Percentiles rank a stretch among this genome's conserved stretches.
Evolutionary conservation across 2,329 filamentous ascomycete species (phyloP).

Genomic region (Aspergillus sp.): DNA sequence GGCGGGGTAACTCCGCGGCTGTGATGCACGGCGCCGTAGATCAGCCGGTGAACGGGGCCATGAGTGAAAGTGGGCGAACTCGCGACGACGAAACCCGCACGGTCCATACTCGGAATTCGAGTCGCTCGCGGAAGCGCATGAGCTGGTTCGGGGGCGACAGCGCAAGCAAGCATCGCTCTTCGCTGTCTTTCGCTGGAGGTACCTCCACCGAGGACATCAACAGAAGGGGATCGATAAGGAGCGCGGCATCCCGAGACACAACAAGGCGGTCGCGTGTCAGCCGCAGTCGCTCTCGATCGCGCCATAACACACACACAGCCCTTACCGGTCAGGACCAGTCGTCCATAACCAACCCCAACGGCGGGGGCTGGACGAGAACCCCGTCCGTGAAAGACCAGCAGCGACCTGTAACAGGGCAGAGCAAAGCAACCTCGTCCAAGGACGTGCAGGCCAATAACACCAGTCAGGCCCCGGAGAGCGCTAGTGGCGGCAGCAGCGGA

Average conservation of each 20-base stretch:
- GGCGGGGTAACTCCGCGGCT: constrained; percentile 25
- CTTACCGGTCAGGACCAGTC: constrained; percentile 10
- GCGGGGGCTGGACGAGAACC: constrained; percentile 24
- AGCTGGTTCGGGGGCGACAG: constrained; percentile 29
- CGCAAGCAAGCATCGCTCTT: constrained; percentile 21
- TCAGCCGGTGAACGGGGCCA: neutral
- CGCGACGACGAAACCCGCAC: constrained; percentile 28
- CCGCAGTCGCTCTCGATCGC: constrained; percentile 20
- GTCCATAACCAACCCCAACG: constrained; percentile 13
- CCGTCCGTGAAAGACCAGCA: constrained; percentile 26
- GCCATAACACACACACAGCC: constrained; percentile 12
- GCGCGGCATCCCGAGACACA: constrained; percentile 19
- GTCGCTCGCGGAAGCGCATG: constrained; percentile 28
- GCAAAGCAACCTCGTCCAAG: constrained; percentile 11
- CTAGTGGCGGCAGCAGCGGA: constrained; percentile 12
- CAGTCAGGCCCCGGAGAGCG: constrained; percentile 33
- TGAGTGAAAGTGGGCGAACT: constrained; percentile 8
- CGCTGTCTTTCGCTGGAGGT: constrained; percentile 18
- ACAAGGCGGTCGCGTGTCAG: constrained; percentile 18
- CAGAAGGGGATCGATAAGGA: constrained; percentile 18
- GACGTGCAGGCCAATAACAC: constrained; percentile 13
- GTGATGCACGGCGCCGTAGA: constrained; percentile 20
- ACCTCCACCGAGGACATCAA: constrained; percentile 14
- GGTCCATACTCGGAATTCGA: constrained; percentile 29
- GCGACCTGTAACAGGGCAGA: constrained; percentile 24